Conservation (phyloP, 768 basidiomycete genomes). For the Hericium coralloides region DNA sequence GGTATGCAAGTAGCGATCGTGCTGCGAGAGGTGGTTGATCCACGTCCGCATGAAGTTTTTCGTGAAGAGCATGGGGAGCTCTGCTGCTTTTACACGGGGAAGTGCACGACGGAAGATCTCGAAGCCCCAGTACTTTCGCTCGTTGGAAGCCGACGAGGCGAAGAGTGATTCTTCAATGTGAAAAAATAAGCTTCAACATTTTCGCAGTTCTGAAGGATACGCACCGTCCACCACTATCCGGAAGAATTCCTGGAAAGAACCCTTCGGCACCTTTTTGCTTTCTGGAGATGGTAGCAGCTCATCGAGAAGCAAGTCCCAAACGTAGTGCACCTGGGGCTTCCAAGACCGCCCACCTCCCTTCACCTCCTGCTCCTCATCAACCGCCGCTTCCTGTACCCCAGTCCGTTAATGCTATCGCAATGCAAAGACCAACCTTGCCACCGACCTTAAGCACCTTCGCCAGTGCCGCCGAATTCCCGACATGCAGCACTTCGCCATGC, state of each 20-base stretch:
- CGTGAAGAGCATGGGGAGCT: slow-evolving; percentile 83
- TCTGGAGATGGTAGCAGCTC: slow-evolving; percentile 49
- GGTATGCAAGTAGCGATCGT: slow-evolving; percentile 85
- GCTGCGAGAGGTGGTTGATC: slow-evolving; percentile 90
- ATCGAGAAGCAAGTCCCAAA: slow-evolving; percentile 81
- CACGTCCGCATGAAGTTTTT: slow-evolving; percentile 94
- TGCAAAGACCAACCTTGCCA: neutral
- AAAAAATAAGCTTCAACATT: slow-evolving; percentile 3
- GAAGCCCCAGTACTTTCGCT: slow-evolving; percentile 96
- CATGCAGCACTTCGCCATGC: slow-evolving; percentile 54
- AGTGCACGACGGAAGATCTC: slow-evolving; percentile 79
- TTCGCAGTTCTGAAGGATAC: slow-evolving; percentile 12
- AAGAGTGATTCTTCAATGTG: slow-evolving; percentile 69
- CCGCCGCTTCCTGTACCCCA: slow-evolving; percentile 27
- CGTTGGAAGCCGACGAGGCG: slow-evolving; percentile 69
- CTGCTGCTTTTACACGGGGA: slow-evolving; percentile 50
- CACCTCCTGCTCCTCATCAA: slow-evolving; percentile 40
- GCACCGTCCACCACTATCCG: slow-evolving; percentile 83
- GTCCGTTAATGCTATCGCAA: neutral
- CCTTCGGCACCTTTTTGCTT: slow-evolving; percentile 29
- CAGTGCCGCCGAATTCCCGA: slow-evolving; percentile 62
- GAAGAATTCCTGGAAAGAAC: slow-evolving; percentile 88
- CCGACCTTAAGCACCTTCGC: slow-evolving; percentile 75
- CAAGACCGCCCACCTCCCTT: slow-evolving; percentile 52
- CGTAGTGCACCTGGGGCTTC: slow-evolving; percentile 90